Evolutionary conservation across 2,329 filamentous ascomycete species (phyloP).

Genomic region (Colletotrichum scovillei): DNA sequence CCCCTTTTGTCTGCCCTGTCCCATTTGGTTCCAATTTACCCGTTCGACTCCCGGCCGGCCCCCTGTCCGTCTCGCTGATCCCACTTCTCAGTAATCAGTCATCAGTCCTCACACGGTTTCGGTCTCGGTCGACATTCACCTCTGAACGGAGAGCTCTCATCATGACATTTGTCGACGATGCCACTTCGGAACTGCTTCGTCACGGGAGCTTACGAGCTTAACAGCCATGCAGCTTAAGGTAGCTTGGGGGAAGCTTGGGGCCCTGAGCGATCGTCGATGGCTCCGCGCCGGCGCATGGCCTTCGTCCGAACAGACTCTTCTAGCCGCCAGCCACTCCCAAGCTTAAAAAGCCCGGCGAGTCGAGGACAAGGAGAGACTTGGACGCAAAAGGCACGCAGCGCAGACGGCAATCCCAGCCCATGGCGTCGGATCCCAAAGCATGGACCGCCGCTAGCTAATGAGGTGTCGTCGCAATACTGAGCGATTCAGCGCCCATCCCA

Average conservation of each 20-base stretch:
- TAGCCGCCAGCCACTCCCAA: conserved; percentile 6
- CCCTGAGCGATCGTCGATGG: not conserved
- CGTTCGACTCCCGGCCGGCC: not conserved
- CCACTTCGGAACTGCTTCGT: not conserved
- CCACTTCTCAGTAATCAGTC: not conserved
- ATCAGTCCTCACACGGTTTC: not conserved
- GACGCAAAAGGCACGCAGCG: not conserved
- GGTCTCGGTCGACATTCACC: not conserved
- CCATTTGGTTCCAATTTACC: not conserved
- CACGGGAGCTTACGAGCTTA: not conserved
- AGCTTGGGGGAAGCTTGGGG: not conserved
- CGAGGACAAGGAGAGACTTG: conserved; percentile 9
- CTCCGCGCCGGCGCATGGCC: not conserved
- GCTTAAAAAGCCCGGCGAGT: not conserved
- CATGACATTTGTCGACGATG: not conserved
- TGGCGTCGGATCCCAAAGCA: conserved; percentile 18
- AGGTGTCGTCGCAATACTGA: conserved; percentile 14
- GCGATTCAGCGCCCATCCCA: conserved; percentile 23
- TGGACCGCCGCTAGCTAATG: conserved; percentile 22
- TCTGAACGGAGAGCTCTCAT: not conserved
- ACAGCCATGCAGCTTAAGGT: not conserved
- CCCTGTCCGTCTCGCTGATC: not conserved
- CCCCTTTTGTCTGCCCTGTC: not conserved
- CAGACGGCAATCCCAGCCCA: conserved; percentile 17
- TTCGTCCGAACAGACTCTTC: not conserved